Conservation (phyloP, 495 filamentous ascomycete species). For the Tuber borchii region DNA sequence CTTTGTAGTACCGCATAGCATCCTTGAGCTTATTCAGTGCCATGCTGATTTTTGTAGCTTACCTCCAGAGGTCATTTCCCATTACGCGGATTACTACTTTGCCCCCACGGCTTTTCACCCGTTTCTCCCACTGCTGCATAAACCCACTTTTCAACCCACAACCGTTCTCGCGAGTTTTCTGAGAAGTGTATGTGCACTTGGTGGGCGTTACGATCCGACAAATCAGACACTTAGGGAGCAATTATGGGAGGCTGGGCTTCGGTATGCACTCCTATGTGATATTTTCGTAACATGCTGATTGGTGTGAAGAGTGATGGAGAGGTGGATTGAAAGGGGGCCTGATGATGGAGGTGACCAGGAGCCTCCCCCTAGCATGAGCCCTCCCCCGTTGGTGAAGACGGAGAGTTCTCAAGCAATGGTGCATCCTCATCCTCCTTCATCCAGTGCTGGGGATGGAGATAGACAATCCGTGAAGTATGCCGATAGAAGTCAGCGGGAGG, state of each 20-base stretch:
- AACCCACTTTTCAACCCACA: conserved; percentile 34
- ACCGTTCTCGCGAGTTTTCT: conserved; percentile 36
- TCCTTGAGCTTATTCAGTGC: background rate
- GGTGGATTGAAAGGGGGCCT: conserved; percentile 37
- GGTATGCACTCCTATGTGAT: conserved; percentile 19
- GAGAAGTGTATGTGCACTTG: conserved; percentile 36
- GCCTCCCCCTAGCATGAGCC: background rate
- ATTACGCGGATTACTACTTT: conserved; percentile 39
- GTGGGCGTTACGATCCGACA: conserved; percentile 36
- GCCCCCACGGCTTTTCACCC: conserved; percentile 36
- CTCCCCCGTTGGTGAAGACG: conserved; percentile 2
- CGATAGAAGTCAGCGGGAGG: conserved; percentile 32
- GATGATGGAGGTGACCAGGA: conserved; percentile 12
- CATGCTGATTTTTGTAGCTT: conserved; percentile 26
- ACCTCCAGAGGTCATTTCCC: conserved; percentile 32
- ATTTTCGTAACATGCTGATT: conserved; percentile 8
- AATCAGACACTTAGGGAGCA: conserved; percentile 35
- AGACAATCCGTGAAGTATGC: conserved; percentile 15
- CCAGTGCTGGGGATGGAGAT: background rate
- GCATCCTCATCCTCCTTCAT: background rate
- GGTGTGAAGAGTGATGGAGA: conserved; percentile 32
- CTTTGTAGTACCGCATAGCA: conserved; percentile 25
- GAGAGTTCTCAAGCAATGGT: background rate
- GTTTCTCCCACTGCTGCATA: conserved; percentile 36
- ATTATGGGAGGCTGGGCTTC: conserved; percentile 37